Evolutionary conservation across 768 basidiomycete genomes (phyloP).

Genomic region (Naganishia randhawae): DNA sequence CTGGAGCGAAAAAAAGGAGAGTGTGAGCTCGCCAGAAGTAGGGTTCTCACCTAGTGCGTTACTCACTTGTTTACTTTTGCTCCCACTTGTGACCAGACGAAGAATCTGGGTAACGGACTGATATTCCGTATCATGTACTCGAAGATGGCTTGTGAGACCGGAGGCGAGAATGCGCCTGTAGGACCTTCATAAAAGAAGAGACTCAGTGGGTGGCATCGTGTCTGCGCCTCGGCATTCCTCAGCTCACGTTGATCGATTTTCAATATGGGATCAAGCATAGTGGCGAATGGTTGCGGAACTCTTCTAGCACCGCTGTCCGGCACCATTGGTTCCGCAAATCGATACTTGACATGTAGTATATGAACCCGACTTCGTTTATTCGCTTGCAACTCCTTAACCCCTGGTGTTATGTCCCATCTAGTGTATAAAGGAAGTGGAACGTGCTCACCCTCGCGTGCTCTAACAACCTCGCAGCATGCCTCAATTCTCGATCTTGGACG

Average conservation of each 20-base stretch:
- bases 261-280: constrained; percentile 44
- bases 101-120: constrained; percentile 44
- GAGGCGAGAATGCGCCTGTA: constrained; percentile 44
- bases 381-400: constrained; percentile 32
- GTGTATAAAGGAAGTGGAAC: neutral
- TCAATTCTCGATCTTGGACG: constrained; percentile 40
- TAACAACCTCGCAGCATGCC: constrained; percentile 42
- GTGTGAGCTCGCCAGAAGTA: neutral
- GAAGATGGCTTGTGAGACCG: constrained; percentile 45
- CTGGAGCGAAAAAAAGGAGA: constrained; percentile 26
- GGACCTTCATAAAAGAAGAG: constrained; percentile 31
- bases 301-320: constrained; percentile 32
- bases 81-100: constrained; percentile 45
- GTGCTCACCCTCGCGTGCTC: constrained; percentile 47
- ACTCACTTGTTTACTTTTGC: constrained; percentile 42
- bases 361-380: constrained; percentile 39
- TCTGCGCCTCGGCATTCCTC: neutral
- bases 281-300: constrained; percentile 45
- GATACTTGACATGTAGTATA: constrained; percentile 47
- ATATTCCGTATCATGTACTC: constrained; percentile 41
- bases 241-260: constrained; percentile 49
- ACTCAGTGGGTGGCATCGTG: neutral
- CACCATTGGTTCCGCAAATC: constrained; percentile 37
- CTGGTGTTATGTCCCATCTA: neutral
- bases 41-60: neutral